Base-by-base conservation (phyloP, 345 rosid genomes). In the Psidium friedrichsthalianum region DNA sequence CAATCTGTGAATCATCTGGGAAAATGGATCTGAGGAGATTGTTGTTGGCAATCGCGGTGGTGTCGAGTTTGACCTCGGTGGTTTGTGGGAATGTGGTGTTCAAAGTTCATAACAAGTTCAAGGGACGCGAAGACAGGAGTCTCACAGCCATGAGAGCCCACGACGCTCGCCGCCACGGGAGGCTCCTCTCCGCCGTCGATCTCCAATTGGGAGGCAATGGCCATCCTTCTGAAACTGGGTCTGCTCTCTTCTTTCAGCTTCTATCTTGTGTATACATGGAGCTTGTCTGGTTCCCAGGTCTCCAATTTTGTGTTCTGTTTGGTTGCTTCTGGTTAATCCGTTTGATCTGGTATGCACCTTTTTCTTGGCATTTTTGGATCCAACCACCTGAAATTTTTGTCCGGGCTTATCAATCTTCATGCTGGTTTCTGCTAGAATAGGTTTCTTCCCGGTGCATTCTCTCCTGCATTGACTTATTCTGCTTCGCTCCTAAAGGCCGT, bases 181-280 rank as follows among this genome's bases (percentile, higher is more conserved):
- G 92, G 76, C 80, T 90, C 81, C 91, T 91, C 85, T 52, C 89
- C 86, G 83, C 83, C 80, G 83, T 87, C 49, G 89, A 89, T 74
- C 86, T 91, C 27, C 90, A 78, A 10, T 56, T 91, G 51, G 93
- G 93, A 22, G 93, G 93, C 88, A 88, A 83, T 86, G 92, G 92
- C 80, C 83, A 87, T 84, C 93, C 93, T 36, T 82, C 90, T 36
- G 87, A 83, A 44, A 88, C 92, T 56, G 91, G 93, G 93, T 90
- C 80, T 22, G 24, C 12, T 56, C 44, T 47, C 24, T 25, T n/a
- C 54, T 52, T 42, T 25, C 58, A 11, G 53, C 84, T 25, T 52
- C 56, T 49, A 25, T 47, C 69, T 59, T 59, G 81, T 69, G 81
- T n/a, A 10, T 11, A 40, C 56, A 29, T 47, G 20, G 36, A 49